Base-by-base conservation (phyloP, 441 rosid genomes). In the Pelargonium citronellum region DNA sequence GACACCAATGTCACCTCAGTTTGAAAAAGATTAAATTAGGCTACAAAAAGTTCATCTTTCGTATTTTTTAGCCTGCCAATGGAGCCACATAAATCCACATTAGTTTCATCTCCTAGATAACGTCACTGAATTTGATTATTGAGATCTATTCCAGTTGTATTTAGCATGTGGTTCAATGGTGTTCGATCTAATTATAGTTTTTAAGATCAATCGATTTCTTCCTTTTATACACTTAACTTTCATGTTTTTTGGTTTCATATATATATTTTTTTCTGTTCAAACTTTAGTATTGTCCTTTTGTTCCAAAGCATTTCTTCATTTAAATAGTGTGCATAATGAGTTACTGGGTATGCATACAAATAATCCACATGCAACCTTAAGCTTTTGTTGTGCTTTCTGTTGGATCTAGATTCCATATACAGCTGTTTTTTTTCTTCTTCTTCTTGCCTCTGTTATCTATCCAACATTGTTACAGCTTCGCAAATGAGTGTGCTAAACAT, bases 371-470 rank as follows among this genome's bases (percentile, higher is more conserved):
- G 58, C 58, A 51, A 17, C 58, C 58, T 51, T 51, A n/a, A 51
- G 13, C 58, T 51, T 51, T n/a, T n/a, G 34, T 3, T 30, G 34
- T 16, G 57, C 1, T 51, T 51, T 51, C 58, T n/a, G 17, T 51
- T 51, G 58, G 58, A 51, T 16, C 58, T n/a, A 51, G 58, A 51
- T 15, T 51, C 58, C 58, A 13, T n/a, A 51, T 51, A 51, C 19
- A 51, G 58, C 58, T 51, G 12, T 30, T 63, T 43, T n/a, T 41
- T 3, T n/a, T n/a, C n/a, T n/a, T n/a, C n/a, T 43, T 30, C 51
- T 57, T 34, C 19, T 60, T 65, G 41, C 27, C 67, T 49, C 66
- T 11, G 43, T 51, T 51, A 57, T 66, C 19, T 66, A 72, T 55
- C 24, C 30, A 39, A 51, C 27, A 24, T 44, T 41, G 60, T 65